Evolutionary conservation across 1,139 yeast species (phyloP), one percentile per base, ranked within the genome.

Genomic region (Pichia sp.): DNA sequence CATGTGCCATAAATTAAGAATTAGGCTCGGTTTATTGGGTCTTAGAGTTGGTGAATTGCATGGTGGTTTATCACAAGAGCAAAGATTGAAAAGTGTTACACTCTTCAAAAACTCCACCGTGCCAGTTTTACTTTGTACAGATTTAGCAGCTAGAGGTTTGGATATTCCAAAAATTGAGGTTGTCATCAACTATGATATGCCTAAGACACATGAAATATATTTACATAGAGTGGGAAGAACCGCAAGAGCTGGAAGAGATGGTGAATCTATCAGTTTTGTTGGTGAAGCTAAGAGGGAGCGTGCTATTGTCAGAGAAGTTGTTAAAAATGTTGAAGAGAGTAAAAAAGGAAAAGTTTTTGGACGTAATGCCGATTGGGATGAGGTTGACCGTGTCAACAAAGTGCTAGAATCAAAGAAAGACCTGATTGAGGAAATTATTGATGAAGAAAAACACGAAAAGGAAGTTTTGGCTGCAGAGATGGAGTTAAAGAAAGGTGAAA

Each of bases 221-320:
- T 76, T 93, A 68, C 99, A 93, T 73, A 86, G 99, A 77, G 97
- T 95, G 59, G 99, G 99, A 73, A 88, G 99, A 79, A 93, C 99
- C 54, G 99, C 99, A 10, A 89, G 99, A 81, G 99, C 97, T 53
- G 99, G 99, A 42, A 82, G 98, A 71, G 90, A 88, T 54, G 99
- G 99, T 79, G 80, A 81, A 55, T 87, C 97, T 49, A 86, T 93
- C 48, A 85, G 98, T 4, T 84, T 93, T 70, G 99, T 95, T 8
- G 98, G 98, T 19, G 99, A 93, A 69, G 77, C 89, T 1, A 77
- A 89, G 26, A 81, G 78, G 57, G 99, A 93, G 63, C 83, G 99
- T 73, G 75, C 80, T 46, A 90, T 95, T 64, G 98, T 93, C 15
- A 90, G 87, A 69, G 89, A 84, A 31, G 96, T 96, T 1, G 84